Evolutionary conservation across 805 yeast species (phyloP), one percentile per base, ranked within the genome.

Genomic region (Candida fluviatilis): DNA sequence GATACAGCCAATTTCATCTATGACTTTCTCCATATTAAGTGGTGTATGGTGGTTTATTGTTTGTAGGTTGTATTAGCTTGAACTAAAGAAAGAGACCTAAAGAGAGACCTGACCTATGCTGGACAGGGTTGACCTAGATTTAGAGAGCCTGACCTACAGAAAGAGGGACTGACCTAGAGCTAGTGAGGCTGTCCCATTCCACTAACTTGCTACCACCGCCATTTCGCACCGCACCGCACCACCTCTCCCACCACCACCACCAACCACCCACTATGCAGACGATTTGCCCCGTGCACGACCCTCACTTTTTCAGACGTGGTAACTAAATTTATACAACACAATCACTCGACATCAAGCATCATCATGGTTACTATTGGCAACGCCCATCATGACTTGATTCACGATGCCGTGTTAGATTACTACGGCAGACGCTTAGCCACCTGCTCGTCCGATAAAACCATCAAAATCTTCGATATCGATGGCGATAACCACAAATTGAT

Each of bases 361-460:
- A 58, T 35, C 44, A 67, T 68, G 96, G 95, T 87, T 36, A 80
- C 95, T 36, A 84, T 90, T 60, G 82, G 85, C 23, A 88, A 89
- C 63, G 93, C 95, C 18, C 97, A 90, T 62, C 88, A 84, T 48
- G 96, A 89, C 63, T 69, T 88, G 55, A 87, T 89, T 54, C 99
- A 93, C 62, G 99, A 93, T 58, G 99, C 98, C 13, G 96, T 87
- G 38, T 76, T 93, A 55, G 99, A 93, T 61, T 93, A 91, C 71
- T 93, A 93, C 59, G 99, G 99, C 18, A 89, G 88, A 60, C 76
- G 96, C 48, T 72, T 93, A 42, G 99, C 99, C 37, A 91, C 98
- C 2, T 88, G 96, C 56, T 89, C 97, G 3, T 86, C 96, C 3
- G 99, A 93, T 68, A 88, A 87, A 57, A 84, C 95, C n/a, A 84